These are phyloP conservation scores for Fusarium metavorans DNA, from an alignment of 2,329 filamentous ascomycete species.

Conservation along the genomic window DNA sequence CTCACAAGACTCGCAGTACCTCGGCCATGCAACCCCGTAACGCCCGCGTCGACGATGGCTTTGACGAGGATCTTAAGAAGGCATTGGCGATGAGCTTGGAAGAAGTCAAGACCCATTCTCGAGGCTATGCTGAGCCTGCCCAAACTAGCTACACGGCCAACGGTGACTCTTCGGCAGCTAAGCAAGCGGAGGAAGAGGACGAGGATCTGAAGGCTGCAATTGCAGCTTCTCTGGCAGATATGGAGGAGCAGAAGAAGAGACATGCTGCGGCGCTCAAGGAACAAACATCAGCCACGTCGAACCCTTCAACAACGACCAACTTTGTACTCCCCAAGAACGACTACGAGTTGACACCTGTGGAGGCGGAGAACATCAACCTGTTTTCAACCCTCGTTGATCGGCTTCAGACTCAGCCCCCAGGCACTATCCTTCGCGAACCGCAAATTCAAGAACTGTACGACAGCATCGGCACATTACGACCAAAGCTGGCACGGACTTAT, in stretches of 20 bases:
- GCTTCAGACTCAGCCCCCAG: slow-evolving; percentile 92
- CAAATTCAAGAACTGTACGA: slow-evolving; percentile 99
- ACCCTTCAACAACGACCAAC: slow-evolving; percentile 55
- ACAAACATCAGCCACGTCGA: slow-evolving; percentile 67
- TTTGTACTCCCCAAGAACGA: slow-evolving; percentile 84
- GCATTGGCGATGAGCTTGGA: slow-evolving; percentile 97
- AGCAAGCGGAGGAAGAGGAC: slow-evolving; percentile 84
- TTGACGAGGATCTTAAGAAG: slow-evolving; percentile 94
- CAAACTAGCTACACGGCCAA: slow-evolving; percentile 55
- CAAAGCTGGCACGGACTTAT: slow-evolving; percentile 94
- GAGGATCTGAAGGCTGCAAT: slow-evolving; percentile 95
- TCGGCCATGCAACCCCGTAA: slow-evolving; percentile 88
- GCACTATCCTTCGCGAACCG: slow-evolving; percentile 94
- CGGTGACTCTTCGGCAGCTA: slow-evolving; percentile 50
- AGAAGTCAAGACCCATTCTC: slow-evolving; percentile 82
- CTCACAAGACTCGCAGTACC: slow-evolving; percentile 74
- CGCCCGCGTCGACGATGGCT: slow-evolving; percentile 88
- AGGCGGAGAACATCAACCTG: slow-evolving; percentile 97
- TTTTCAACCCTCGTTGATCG: slow-evolving; percentile 95
- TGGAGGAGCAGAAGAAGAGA: slow-evolving; percentile 97
- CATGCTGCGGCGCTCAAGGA: slow-evolving; percentile 87
- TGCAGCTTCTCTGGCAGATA: slow-evolving; percentile 92
- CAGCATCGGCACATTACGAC: slow-evolving; percentile 91
- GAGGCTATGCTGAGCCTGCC: slow-evolving; percentile 76
- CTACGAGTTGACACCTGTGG: slow-evolving; percentile 91